These are phyloP conservation scores for Microcos paniculata DNA, from an alignment of 345 rosid genomes.

Conservation along the genomic window DNA sequence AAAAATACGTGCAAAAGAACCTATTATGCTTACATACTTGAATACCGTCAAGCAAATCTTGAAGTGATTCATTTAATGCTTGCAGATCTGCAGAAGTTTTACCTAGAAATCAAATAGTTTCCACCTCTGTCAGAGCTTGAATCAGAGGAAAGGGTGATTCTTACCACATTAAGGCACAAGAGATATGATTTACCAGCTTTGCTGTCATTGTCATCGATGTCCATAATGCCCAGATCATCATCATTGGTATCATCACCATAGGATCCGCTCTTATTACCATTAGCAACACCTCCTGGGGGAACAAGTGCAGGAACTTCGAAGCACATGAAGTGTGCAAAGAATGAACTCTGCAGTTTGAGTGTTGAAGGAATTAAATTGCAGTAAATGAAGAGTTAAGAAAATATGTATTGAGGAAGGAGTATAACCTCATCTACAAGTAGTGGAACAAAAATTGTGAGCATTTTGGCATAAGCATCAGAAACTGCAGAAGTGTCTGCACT, in stretches of 20 bases:
- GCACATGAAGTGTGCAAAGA: slow-evolving; percentile 99
- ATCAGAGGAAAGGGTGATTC: slow-evolving; percentile 10
- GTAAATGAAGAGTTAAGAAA: slow-evolving; percentile 6
- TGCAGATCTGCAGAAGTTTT: slow-evolving; percentile 73
- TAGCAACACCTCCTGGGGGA: slow-evolving; percentile 72
- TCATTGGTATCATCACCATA: slow-evolving; percentile 55
- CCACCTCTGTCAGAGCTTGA: slow-evolving; percentile 15
- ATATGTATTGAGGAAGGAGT: slow-evolving; percentile 20
- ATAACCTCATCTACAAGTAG: slow-evolving; percentile 96
- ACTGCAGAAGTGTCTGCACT: slow-evolving; percentile 83
- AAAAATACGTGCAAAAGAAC: background rate
- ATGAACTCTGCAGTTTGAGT: slow-evolving; percentile 80
- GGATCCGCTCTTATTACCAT: slow-evolving; percentile 56
- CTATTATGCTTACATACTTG: slow-evolving; percentile 46
- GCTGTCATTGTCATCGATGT: slow-evolving; percentile 77
- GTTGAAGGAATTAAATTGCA: slow-evolving; percentile 19
- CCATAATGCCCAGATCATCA: slow-evolving; percentile 96
- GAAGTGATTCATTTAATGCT: slow-evolving; percentile 88
- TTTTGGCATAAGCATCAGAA: slow-evolving; percentile 94
- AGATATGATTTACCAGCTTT: slow-evolving; percentile 57
- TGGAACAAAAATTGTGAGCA: slow-evolving; percentile 96
- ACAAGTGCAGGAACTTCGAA: slow-evolving; percentile 96
- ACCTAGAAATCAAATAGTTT: slow-evolving; percentile 40
- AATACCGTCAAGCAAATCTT: slow-evolving; percentile 95
- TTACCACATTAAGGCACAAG: slow-evolving; percentile 8